Evolutionary conservation across 106 monocot genomes (phyloP).

Genomic region (Narthecium ossifragum): DNA sequence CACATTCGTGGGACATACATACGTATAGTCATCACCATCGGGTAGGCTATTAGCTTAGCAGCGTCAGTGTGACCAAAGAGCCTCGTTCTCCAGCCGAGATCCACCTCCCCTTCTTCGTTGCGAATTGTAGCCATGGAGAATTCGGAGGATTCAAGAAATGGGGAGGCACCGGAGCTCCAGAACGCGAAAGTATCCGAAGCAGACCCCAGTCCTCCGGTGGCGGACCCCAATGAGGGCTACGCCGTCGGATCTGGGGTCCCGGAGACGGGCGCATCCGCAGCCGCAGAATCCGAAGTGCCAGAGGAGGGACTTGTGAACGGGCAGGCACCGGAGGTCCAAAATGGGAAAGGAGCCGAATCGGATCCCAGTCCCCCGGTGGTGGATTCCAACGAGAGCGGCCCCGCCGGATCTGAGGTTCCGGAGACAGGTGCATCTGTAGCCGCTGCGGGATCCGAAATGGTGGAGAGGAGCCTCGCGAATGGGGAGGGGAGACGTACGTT

Average conservation of each 20-base stretch:
- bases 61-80: no score
- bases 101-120: no score
- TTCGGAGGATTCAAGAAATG: slow-evolving; percentile 15
- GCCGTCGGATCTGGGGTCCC: neutral
- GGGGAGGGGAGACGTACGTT: slow-evolving; percentile 29
- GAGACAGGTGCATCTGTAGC: neutral
- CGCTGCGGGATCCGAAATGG: neutral
- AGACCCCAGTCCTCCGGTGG: neutral
- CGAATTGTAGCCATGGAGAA: slow-evolving; percentile 22
- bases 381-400: neutral
- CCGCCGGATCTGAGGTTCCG: neutral
- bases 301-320: no score
- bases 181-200: slow-evolving; percentile 12
- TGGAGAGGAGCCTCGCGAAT: neutral
- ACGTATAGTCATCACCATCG: no score
- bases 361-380: no score
- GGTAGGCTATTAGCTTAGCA: no score
- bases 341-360: no score
- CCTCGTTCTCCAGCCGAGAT: no score
- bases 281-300: no score
- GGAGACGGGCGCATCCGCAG: no score
- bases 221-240: neutral
- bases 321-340: no score
- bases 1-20: no score
- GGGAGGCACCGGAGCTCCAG: slow-evolving; percentile 10